Conservation (phyloP, 208 protist genomes). For the Trypanosoma mega region DNA sequence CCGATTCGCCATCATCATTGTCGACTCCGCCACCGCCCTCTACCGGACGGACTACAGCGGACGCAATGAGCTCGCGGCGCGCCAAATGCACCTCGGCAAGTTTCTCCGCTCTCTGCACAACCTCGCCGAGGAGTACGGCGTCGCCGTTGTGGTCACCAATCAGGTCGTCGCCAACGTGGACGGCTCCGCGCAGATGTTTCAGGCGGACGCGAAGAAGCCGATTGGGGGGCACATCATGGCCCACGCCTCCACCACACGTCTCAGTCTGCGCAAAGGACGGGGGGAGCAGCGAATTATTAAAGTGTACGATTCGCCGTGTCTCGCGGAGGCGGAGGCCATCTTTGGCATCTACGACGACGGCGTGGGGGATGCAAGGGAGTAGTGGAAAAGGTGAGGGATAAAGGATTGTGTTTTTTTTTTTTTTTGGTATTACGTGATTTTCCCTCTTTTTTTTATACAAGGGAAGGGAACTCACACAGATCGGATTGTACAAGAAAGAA, state of each 20-base stretch:
- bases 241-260: slow-evolving; percentile 99
- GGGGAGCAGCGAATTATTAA: slow-evolving; percentile 99
- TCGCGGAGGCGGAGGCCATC: slow-evolving; percentile 97
- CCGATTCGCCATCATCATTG: slow-evolving; percentile 97
- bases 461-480: too few relatives aligned
- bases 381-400: slow-evolving; percentile 18
- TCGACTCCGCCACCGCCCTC: slow-evolving; percentile 98
- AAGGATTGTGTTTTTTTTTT: slow-evolving; percentile 9
- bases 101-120: slow-evolving; percentile 97
- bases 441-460: too few relatives aligned
- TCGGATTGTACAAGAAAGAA: too few relatives aligned
- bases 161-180: slow-evolving; percentile 99
- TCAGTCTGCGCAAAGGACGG: slow-evolving; percentile 98
- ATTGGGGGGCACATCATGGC: slow-evolving; percentile 99
- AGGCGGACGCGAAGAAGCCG: slow-evolving; percentile 98
- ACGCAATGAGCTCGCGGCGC: slow-evolving; percentile 96
- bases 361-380: slow-evolving; percentile 97
- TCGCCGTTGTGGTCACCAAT: slow-evolving; percentile 99
- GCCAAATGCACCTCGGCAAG: slow-evolving; percentile 99
- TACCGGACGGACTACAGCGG: slow-evolving; percentile 99
- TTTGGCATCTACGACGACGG: slow-evolving; percentile 97
- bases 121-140: slow-evolving; percentile 98
- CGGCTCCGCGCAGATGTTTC: slow-evolving; percentile 95
- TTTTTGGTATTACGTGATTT: too few relatives aligned
- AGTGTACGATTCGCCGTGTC: slow-evolving; percentile 99